phyloP scores from a whole-genome alignment of 164 flowering plant species.

The Saururus chinensis region DNA sequence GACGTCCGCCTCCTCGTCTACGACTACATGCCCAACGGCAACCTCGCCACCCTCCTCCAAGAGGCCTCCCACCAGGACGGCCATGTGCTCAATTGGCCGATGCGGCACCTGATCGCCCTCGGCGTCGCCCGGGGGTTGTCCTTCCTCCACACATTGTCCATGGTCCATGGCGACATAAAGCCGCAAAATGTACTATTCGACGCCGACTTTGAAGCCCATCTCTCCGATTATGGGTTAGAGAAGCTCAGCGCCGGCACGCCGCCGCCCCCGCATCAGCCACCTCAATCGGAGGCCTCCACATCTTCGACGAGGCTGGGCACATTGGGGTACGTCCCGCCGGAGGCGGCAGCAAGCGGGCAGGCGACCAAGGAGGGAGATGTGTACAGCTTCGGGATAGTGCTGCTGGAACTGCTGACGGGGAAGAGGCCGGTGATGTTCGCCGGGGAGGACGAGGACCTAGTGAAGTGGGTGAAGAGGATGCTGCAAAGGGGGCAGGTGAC shows the following conservation, averaged over 20 bases:
- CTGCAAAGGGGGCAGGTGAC: constrained; percentile 77
- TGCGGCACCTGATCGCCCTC: constrained; percentile 89
- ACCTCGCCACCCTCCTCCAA: constrained; percentile 74
- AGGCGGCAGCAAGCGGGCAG: constrained; percentile 39
- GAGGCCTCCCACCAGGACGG: constrained; percentile 96
- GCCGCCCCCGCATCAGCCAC: not conserved
- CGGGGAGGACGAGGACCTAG: constrained; percentile 78
- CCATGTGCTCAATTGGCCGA: constrained; percentile 90
- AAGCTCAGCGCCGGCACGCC: constrained; percentile 22
- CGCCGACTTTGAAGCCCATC: constrained; percentile 90
- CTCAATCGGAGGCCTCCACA: constrained; percentile 19
- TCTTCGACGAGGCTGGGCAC: constrained; percentile 40
- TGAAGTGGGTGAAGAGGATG: constrained; percentile 92
- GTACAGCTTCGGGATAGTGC: constrained; percentile 83
- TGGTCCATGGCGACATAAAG: constrained; percentile 76
- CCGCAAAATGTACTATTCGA: constrained; percentile 84
- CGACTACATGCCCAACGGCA: constrained; percentile 98
- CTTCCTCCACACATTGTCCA: constrained; percentile 46
- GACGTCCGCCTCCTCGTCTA: constrained; percentile 63
- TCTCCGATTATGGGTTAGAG: constrained; percentile 76
- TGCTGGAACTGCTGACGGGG: constrained; percentile 81
- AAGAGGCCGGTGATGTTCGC: constrained; percentile 75
- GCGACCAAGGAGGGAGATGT: constrained; percentile 62
- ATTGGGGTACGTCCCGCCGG: constrained; percentile 75
- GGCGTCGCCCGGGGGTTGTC: constrained; percentile 84